These are phyloP conservation scores for Fusarium papillatum DNA, from an alignment of 2,329 filamentous ascomycete species.

Conservation along the genomic window DNA sequence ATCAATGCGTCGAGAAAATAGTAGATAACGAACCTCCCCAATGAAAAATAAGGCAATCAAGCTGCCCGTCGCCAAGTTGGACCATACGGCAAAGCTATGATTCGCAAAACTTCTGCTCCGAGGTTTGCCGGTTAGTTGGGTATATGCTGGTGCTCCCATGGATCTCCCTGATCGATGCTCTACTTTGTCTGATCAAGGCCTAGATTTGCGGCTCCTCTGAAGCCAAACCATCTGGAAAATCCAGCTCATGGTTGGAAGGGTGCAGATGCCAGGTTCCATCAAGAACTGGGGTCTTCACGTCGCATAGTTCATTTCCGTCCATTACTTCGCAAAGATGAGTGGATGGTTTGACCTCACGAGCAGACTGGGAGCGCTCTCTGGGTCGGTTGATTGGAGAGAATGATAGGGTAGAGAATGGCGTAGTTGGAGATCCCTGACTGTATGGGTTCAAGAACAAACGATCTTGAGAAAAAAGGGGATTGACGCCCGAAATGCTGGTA, in stretches of 20 bases:
- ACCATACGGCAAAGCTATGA: neutral
- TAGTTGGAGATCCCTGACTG: conserved; percentile 35
- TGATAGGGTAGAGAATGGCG: conserved; percentile 42
- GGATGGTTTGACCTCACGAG: conserved; percentile 42
- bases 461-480: conserved; percentile 51
- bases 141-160: neutral
- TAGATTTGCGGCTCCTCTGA: conserved; percentile 44
- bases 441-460: conserved; percentile 46
- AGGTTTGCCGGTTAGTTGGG: neutral
- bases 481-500: conserved; percentile 45
- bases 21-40: neutral
- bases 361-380: conserved; percentile 32
- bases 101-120: neutral
- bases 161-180: neutral
- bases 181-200: neutral
- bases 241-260: conserved; percentile 34
- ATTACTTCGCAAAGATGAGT: conserved; percentile 42
- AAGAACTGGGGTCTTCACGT: conserved; percentile 43
- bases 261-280: conserved; percentile 43
- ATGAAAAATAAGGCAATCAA: neutral
- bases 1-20: neutral
- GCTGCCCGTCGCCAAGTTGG: neutral
- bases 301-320: conserved; percentile 31
- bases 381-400: conserved; percentile 48
- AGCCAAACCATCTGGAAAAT: conserved; percentile 39